Evolutionary conservation across 371 early-diverging fungal species (phyloP).

Genomic region (Funneliformis caledonium): DNA sequence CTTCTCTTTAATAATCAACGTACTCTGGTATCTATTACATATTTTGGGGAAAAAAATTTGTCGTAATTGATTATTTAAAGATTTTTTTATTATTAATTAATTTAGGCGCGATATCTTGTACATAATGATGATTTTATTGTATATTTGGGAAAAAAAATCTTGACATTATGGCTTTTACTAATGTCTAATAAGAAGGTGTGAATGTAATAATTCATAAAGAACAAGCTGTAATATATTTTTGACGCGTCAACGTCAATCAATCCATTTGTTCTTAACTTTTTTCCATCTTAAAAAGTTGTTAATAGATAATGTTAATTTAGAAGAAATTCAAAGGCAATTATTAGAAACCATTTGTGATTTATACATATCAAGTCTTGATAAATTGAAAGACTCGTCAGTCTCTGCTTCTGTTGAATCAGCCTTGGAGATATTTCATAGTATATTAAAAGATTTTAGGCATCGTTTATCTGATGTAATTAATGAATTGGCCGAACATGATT

Average conservation of each 20-base stretch:
- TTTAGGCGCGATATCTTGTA: not conserved
- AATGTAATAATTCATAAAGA: not conserved
- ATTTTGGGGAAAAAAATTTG: not conserved
- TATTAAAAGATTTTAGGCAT: conserved; percentile 17
- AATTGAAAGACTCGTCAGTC: not conserved
- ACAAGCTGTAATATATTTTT: not conserved
- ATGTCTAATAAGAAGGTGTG: conserved; percentile 6
- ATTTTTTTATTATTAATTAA: not conserved
- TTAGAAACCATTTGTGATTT: not conserved
- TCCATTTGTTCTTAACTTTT: not conserved
- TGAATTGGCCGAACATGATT: not conserved
- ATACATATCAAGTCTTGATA: not conserved
- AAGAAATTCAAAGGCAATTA: not conserved
- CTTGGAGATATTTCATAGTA: conserved; percentile 11
- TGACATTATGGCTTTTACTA: not conserved
- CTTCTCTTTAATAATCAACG: not conserved
- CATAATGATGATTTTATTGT: conserved; percentile 7
- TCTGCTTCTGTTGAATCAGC: not conserved
- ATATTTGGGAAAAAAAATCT: not conserved
- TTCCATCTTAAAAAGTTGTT: not conserved
- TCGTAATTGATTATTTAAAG: not conserved
- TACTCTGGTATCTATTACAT: not conserved
- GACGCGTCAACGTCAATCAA: not conserved
- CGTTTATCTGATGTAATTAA: not conserved
- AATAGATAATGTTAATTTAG: not conserved